phyloP scores from a whole-genome alignment of 306 rosid species.

The Acmispon strigosus region DNA sequence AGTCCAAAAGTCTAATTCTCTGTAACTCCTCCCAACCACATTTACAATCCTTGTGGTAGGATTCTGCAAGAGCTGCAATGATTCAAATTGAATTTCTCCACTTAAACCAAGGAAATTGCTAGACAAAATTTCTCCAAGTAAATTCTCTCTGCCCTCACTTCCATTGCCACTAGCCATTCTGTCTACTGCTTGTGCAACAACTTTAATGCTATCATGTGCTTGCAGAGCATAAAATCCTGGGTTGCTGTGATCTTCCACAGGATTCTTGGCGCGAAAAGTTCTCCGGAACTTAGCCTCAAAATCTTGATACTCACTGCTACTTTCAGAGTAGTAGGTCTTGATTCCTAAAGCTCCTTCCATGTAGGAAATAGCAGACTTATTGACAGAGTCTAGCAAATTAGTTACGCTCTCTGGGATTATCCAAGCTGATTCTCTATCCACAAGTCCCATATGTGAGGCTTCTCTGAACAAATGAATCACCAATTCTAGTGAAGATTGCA shows the following conservation, averaged over 20 bases:
- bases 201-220: conserved; percentile 54
- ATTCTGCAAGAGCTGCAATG: conserved; percentile 24
- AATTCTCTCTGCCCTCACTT: neutral
- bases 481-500: conserved; percentile 46
- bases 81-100: conserved; percentile 47
- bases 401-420: conserved; percentile 52
- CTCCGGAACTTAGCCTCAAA: conserved; percentile 32
- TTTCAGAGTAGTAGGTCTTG: conserved; percentile 39
- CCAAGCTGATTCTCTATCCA: conserved; percentile 55
- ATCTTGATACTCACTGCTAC: conserved; percentile 23
- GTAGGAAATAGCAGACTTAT: conserved; percentile 32
- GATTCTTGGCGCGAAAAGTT: conserved; percentile 26
- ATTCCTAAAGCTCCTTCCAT: conserved; percentile 70
- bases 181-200: conserved; percentile 37
- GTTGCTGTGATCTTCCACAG: conserved; percentile 36
- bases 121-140: conserved; percentile 20
- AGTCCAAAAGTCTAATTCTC: conserved; percentile 54
- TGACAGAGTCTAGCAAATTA: conserved; percentile 39
- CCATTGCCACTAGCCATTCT: conserved; percentile 11
- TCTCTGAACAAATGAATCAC: conserved; percentile 46
- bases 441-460: conserved; percentile 50
- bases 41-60: conserved; percentile 48
- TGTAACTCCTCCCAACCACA: conserved; percentile 29
- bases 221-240: conserved; percentile 52
- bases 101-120: conserved; percentile 45